Evolutionary conservation across 1,139 yeast species (phyloP), one percentile per base, ranked within the genome.

Genomic region (Yamadazyma songkhlaensis): DNA sequence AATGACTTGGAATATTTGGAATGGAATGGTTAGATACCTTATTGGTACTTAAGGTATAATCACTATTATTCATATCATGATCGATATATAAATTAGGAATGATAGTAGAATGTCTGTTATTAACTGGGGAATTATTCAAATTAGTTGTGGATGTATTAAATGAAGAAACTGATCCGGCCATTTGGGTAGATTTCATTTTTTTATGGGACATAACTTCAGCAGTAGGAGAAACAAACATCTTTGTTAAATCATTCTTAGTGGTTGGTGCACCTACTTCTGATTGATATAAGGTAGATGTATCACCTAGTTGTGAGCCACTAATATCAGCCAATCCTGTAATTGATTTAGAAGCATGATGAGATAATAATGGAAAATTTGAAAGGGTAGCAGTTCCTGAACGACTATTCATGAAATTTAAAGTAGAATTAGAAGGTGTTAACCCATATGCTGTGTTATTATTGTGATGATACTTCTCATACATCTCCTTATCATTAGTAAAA

Each of bases 211-310:
- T 76, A 28, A 82, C 84, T 53, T 84, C 89, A 13, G 83, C 84
- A 2, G 94, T 85, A 26, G 95, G 95, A 5, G 92, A 83, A 40
- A 85, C 77, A 56, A 81, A 85, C 74, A 84, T 72, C 42, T 60
- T 67, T 36, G 76, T 70, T 48, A 68, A 55, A 46, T 71, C 77
- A 41, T 65, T 64, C 40, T 65, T 66, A 15, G 68, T 51, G 2
- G 72, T 59, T 15, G 67, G 59, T 13, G 48, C 59, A n/a, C 60
- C 49, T 3, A 54, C 51, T 24, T 66, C 72, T n/a, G 64, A 53
- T 32, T 59, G 60, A 44, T 65, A 62, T 28, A 67, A 59, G 15
- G 71, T 66, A 7, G 71, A 63, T 31, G 55, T 58, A 38, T 67
- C 74, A n/a, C 71, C 73, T 2, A 48, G 50, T 37, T 59, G 61